Evolutionary conservation across 176 grass and related monocot genomes (phyloP).

Genomic region (Carex littledalei): DNA sequence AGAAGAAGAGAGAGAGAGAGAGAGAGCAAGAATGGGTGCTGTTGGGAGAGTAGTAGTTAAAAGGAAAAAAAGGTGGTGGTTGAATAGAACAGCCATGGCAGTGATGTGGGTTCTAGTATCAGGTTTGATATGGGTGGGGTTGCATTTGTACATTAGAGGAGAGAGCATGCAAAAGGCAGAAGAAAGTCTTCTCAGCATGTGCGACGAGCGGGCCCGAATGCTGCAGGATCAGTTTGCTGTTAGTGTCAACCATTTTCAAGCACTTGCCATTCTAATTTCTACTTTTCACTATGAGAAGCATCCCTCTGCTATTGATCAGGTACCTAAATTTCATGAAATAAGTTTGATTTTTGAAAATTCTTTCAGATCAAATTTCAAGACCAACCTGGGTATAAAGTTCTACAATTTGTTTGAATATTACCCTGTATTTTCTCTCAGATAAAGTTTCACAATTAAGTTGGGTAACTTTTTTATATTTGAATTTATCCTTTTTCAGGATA

Average conservation of each 20-base stretch:
- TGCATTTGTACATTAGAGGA: slow-evolving; percentile 51
- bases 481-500: slow-evolving; percentile 43
- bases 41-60: slow-evolving; percentile 1
- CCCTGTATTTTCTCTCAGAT: neutral
- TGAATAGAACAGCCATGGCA: slow-evolving; percentile 21
- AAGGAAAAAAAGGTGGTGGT: slow-evolving; percentile 31
- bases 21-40: neutral
- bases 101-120: slow-evolving; percentile 32
- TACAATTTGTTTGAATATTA: slow-evolving; percentile 24
- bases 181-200: slow-evolving; percentile 71
- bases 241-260: slow-evolving; percentile 91
- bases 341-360: neutral
- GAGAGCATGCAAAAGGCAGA: slow-evolving; percentile 68
- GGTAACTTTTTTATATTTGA: slow-evolving; percentile 32
- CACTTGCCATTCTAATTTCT: slow-evolving; percentile 78
- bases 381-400: slow-evolving; percentile 13
- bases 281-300: slow-evolving; percentile 84
- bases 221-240: slow-evolving; percentile 94
- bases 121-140: slow-evolving; percentile 29
- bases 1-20: neutral
- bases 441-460: slow-evolving; percentile 32
- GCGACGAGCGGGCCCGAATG: slow-evolving; percentile 93
- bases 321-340: neutral
- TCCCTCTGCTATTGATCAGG: slow-evolving; percentile 76
- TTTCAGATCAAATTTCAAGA: neutral